A percentile compares a stretch with the other conserved stretches of the same genome.
phyloP scores from a whole-genome alignment of 495 filamentous ascomycete genomes.

The Trichoderma reesei region DNA sequence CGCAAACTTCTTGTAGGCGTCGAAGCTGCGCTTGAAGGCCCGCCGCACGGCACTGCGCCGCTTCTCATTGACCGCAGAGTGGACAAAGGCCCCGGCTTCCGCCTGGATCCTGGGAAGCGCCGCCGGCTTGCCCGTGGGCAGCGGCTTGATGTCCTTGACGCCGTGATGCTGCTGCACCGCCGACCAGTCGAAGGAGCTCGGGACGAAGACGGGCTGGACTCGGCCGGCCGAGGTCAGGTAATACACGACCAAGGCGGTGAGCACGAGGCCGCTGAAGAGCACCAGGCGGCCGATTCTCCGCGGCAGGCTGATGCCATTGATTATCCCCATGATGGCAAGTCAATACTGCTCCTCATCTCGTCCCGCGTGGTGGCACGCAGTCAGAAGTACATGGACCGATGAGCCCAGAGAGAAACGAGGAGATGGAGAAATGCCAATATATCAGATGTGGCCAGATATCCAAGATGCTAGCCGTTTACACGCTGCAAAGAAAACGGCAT shows the following conservation, averaged over 20 bases:
- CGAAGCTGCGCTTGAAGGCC: constrained; percentile 63
- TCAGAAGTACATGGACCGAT: not conserved
- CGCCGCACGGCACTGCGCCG: constrained; percentile 50
- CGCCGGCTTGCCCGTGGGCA: constrained; percentile 51
- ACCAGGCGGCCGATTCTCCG: not conserved
- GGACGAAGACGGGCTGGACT: constrained; percentile 15
- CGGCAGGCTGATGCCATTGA: not conserved
- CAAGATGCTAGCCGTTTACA: not conserved
- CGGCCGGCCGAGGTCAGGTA: constrained; percentile 1
- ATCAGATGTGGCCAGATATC: no score
- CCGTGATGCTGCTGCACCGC: constrained; percentile 51
- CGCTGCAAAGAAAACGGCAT: not conserved
- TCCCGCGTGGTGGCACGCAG: not conserved
- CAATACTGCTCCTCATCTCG: not conserved
- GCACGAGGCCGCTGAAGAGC: not conserved
- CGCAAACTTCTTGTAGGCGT: constrained; percentile 63
- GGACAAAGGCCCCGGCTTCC: constrained; percentile 45
- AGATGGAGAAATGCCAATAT: no score
- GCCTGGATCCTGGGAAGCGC: constrained; percentile 60
- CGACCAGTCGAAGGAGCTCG: constrained; percentile 44
- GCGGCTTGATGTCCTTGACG: constrained; percentile 44
- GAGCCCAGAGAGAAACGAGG: not conserved
- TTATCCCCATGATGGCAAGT: not conserved
- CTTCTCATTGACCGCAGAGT: constrained; percentile 34
- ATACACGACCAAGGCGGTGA: not conserved